Percentiles rank a stretch among this genome's conserved stretches.
These are phyloP conservation scores for Solanum ossicruentum DNA, from an alignment of 257 asterid species.

Conservation along the genomic window DNA sequence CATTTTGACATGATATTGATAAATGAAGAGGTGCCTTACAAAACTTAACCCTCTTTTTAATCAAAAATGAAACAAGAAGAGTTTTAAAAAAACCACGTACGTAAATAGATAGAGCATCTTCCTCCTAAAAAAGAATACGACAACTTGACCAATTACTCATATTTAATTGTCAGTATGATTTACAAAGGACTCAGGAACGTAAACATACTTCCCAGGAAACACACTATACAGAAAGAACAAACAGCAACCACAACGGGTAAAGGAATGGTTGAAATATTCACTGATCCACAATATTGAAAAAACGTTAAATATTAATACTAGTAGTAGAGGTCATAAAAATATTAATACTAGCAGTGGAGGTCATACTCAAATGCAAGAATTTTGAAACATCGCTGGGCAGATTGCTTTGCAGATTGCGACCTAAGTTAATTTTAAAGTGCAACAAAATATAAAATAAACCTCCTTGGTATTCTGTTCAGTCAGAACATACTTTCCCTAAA, in stretches of 20 bases:
- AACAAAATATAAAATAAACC: background rate
- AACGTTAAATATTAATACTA: background rate
- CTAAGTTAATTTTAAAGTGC: background rate
- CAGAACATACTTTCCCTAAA: background rate
- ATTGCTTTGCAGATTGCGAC: background rate
- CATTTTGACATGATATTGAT: background rate
- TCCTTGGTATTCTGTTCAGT: background rate
- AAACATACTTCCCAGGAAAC: background rate
- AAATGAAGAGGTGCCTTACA: background rate
- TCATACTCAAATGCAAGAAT: background rate
- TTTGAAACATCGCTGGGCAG: background rate
- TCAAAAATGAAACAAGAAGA: background rate
- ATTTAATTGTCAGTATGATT: background rate
- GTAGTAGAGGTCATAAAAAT: background rate
- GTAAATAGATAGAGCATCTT: background rate
- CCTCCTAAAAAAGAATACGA: background rate
- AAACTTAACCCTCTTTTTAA: background rate
- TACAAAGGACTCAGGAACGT: background rate
- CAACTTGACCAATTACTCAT: background rate
- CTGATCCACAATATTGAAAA: background rate
- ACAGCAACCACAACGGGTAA: background rate
- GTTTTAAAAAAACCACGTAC: background rate
- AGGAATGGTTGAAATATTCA: background rate
- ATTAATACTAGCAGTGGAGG: background rate
- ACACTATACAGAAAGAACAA: background rate